phyloP scores from a whole-genome alignment of 768 basidiomycete species.

The Boletus vinaceobasis region DNA sequence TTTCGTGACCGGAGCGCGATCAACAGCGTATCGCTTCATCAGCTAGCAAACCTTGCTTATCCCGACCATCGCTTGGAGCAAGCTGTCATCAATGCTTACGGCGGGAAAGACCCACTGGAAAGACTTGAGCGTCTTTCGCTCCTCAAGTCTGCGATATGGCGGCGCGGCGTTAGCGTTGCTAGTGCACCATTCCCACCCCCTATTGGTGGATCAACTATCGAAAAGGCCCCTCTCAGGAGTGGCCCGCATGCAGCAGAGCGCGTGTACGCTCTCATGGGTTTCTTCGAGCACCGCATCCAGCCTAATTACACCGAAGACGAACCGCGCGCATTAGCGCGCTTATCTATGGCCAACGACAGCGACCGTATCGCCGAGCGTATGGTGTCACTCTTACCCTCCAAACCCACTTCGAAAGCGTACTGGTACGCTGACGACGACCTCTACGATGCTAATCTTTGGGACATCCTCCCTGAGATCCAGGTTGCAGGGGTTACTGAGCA shows the following conservation, averaged over 20 bases:
- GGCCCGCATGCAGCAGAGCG: slow-evolving; percentile 12
- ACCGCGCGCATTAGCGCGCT: slow-evolving; percentile 13
- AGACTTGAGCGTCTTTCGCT: slow-evolving; percentile 14
- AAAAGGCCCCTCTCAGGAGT: neutral
- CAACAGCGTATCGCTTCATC: neutral
- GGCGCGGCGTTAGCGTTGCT: neutral
- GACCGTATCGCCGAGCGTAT: slow-evolving; percentile 22
- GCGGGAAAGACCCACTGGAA: slow-evolving; percentile 12
- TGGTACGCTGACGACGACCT: slow-evolving; percentile 20
- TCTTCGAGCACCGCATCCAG: slow-evolving; percentile 21
- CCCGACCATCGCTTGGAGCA: slow-evolving; percentile 5
- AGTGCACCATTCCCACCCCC: neutral
- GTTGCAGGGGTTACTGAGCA: slow-evolving; percentile 16
- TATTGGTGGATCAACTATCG: too few relatives aligned
- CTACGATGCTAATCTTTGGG: slow-evolving; percentile 17
- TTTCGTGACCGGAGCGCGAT: neutral
- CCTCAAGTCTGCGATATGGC: slow-evolving; percentile 20
- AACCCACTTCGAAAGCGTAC: neutral
- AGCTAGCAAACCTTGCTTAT: slow-evolving; percentile 17
- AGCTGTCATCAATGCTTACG: slow-evolving; percentile 16
- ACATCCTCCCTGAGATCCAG: slow-evolving; percentile 16
- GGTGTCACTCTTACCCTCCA: slow-evolving; percentile 16
- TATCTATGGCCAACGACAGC: slow-evolving; percentile 24
- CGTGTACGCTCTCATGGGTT: slow-evolving; percentile 3
- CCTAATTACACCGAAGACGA: slow-evolving; percentile 13